Base-by-base conservation (phyloP, 371 early-diverging fungal genomes). In the Blakeslea trispora region DNA sequence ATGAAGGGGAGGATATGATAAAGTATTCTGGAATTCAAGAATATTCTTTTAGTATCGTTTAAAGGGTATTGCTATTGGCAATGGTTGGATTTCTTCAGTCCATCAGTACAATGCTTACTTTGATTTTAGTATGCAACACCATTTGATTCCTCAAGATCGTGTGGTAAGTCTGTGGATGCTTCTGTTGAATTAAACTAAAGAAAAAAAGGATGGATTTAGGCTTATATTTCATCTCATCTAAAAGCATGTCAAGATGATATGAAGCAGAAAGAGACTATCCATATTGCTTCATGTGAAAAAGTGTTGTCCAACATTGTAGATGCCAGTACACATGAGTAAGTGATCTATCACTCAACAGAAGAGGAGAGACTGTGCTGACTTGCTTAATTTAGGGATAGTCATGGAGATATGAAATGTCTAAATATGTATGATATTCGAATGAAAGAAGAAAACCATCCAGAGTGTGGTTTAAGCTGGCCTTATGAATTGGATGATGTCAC, bases 81-180 rank as follows among this genome's bases (percentile, higher is more conserved):
- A 93, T 63, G 94, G 94, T 17, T 95, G 95, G 95, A 89, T 93
- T 6, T 91, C 92, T 40, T 87, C 93, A 0, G 22, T 72, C 14
- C 80, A 81, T 43, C 91, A 91, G 81, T 87, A 85, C 55, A 70
- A 74, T 22, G 79, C 82, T 13, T 82, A 72, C 40, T 76, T 76
- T 50, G 79, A 81, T 14, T 86, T 68, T 57, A 57, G 75, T 21
- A 55, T 74, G 5, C 49, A 66, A 31, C 45, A 83, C 10, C 68
- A 77, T 3, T 60, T 86, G n/a, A 28, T 81, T 7, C 28, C 53
- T 1, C 70, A 67, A 0, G 60, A 69, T 3, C 50, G 61, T 42
- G 19, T 77, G 61, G 84, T 81, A 77, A 60, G 17, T 31, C n/a
- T n/a, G n/a, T n/a, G n/a, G n/a, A n/a, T n/a, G n/a, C n/a, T n/a